A percentile compares a stretch with the other conserved stretches of the same genome.
These are phyloP conservation scores for Ballota nigra DNA, from an alignment of 257 asterid genomes.

Conservation along the genomic window DNA sequence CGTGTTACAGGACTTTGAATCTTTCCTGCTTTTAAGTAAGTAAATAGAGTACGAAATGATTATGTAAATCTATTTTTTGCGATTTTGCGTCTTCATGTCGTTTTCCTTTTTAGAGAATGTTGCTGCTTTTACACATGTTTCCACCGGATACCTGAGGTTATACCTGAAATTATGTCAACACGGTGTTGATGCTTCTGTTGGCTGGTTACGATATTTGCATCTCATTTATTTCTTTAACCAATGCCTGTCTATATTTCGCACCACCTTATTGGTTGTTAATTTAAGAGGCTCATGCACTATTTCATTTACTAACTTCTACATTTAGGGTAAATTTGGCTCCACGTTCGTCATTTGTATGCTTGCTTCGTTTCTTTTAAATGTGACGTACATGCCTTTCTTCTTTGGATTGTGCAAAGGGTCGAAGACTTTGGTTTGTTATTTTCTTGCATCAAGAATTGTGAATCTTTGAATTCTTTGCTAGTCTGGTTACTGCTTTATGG, in stretches of 20 bases:
- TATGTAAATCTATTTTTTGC: not conserved
- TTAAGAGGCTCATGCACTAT: too few species aligned
- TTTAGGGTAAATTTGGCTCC: not conserved
- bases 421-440: not conserved
- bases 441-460: not conserved
- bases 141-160: not conserved
- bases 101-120: not conserved
- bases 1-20: not conserved
- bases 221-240: not conserved
- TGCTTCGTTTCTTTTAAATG: not conserved
- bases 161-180: not conserved
- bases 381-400: not conserved
- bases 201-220: not conserved
- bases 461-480: not conserved
- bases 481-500: not conserved
- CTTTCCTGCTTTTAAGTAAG: not conserved
- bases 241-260: not conserved
- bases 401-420: not conserved
- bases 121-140: not conserved
- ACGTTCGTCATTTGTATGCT: not conserved
- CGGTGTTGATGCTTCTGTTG: not conserved
- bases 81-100: not conserved
- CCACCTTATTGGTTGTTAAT: not conserved
- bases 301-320: not conserved
- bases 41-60: not conserved